phyloP scores from a whole-genome alignment of 768 basidiomycete species.

The Kwoniella heveanensis region DNA sequence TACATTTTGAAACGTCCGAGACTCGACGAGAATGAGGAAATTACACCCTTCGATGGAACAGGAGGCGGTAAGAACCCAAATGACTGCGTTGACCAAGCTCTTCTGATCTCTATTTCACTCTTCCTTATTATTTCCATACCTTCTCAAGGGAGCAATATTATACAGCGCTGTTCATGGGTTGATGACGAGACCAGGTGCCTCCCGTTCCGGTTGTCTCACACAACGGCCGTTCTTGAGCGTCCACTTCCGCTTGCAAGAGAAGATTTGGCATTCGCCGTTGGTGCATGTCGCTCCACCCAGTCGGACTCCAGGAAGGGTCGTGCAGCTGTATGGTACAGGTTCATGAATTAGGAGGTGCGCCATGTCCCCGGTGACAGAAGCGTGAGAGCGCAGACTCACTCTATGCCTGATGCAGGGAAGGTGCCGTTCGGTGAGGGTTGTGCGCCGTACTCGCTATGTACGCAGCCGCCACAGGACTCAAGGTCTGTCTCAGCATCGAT shows the following conservation, averaged over 20 bases:
- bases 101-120: too few relatives aligned
- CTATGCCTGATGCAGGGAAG: slow-evolving; percentile 4
- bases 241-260: slow-evolving; percentile 10
- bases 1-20: too few relatives aligned
- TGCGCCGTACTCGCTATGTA: slow-evolving; percentile 7
- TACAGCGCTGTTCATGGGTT: too few relatives aligned
- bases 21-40: too few relatives aligned
- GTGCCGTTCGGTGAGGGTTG: neutral
- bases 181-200: neutral
- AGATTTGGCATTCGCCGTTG: slow-evolving; percentile 10
- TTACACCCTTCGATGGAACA: too few relatives aligned
- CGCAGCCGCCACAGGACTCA: slow-evolving; percentile 14
- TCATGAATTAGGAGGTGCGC: too few relatives aligned
- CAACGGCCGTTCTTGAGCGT: slow-evolving; percentile 5
- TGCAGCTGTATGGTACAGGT: slow-evolving; percentile 11
- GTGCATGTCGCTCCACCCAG: slow-evolving; percentile 19
- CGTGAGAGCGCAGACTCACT: slow-evolving; percentile 13
- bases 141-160: too few relatives aligned
- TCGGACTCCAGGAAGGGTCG: slow-evolving; percentile 7
- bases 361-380: too few relatives aligned
- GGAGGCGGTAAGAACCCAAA: too few relatives aligned
- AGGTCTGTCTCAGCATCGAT: neutral
- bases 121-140: too few relatives aligned
- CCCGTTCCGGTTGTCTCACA: slow-evolving; percentile 6
- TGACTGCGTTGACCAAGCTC: too few relatives aligned